phyloP scores from a whole-genome alignment of 225 moss, liverwort and hornwort species.

The Anthoceros angustus region DNA sequence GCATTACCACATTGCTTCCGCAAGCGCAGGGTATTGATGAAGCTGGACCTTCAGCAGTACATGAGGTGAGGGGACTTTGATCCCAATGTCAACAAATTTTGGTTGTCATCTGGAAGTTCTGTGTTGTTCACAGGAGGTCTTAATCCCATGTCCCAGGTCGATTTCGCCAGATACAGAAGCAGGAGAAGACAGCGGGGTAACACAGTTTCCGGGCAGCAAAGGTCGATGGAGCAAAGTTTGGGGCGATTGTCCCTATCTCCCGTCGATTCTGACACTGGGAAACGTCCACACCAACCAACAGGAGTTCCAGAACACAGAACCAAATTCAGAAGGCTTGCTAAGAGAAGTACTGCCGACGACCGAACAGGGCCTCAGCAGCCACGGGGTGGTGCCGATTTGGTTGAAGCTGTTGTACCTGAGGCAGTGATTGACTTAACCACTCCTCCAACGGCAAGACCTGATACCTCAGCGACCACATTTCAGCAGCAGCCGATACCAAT shows the following conservation, averaged over 20 bases:
- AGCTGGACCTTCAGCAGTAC: not conserved
- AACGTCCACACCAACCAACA: conserved; percentile 14
- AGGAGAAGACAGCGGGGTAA: too few species aligned
- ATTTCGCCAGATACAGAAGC: too few species aligned
- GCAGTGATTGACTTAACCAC: not conserved
- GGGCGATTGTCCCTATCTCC: not conserved
- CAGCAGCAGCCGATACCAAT: not conserved
- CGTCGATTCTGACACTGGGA: not conserved
- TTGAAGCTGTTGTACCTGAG: not conserved
- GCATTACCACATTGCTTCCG: not conserved
- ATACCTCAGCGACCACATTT: not conserved
- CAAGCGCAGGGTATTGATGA: not conserved
- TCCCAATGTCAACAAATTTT: too few species aligned
- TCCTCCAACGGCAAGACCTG: not conserved
- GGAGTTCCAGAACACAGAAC: not conserved
- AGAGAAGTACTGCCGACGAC: not conserved
- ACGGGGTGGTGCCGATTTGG: not conserved
- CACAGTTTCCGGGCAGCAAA: too few species aligned
- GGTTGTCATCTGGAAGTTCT: too few species aligned
- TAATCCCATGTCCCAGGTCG: too few species aligned
- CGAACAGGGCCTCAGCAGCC: not conserved
- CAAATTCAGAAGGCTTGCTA: not conserved
- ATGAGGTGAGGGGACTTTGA: not conserved
- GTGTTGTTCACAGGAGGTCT: too few species aligned
- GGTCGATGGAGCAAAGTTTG: too few species aligned